Conservation (phyloP, 2,329 filamentous ascomycete genomes). For the Paraconiothyrium brasiliense region DNA sequence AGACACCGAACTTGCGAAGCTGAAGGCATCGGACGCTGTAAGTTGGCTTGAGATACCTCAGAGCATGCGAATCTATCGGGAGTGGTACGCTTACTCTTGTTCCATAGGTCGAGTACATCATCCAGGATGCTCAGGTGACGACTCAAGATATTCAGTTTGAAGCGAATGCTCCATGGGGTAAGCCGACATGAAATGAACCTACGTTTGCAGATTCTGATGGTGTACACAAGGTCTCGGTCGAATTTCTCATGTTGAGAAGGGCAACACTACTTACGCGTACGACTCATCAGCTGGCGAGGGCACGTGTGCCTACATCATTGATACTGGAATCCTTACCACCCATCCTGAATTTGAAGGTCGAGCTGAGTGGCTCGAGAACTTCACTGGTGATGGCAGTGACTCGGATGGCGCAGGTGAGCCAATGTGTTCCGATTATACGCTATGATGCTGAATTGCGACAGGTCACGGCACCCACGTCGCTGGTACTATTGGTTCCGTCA, state of each 20-base stretch:
- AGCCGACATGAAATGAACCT: not conserved
- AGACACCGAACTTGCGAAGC: slow-evolving; percentile 32
- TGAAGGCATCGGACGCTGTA: slow-evolving; percentile 40
- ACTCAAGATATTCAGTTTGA: slow-evolving; percentile 44
- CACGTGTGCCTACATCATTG: slow-evolving; percentile 68
- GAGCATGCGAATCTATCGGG: not conserved
- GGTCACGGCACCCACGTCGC: slow-evolving; percentile 51
- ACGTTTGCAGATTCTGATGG: not conserved
- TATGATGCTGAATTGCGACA: not conserved
- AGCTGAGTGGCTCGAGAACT: slow-evolving; percentile 38
- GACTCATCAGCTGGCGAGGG: slow-evolving; percentile 48
- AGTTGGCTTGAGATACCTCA: not conserved
- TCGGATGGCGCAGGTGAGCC: slow-evolving; percentile 32
- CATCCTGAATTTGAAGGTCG: slow-evolving; percentile 57
- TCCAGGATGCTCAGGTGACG: slow-evolving; percentile 44
- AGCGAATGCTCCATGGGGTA: slow-evolving; percentile 50
- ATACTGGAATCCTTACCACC: slow-evolving; percentile 67
- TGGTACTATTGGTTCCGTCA: slow-evolving; percentile 43
- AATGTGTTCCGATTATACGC: not conserved
- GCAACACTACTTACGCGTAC: slow-evolving; percentile 47
- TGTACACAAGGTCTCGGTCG: slow-evolving; percentile 35
- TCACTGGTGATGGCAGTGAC: slow-evolving; percentile 32
- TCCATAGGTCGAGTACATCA: slow-evolving; percentile 46
- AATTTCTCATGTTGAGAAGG: slow-evolving; percentile 46
- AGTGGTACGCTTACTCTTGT: not conserved